Percentiles rank a stretch among this genome's conserved stretches.
Conservation (phyloP, 306 rosid species). For the Sesbania bispinosa region DNA sequence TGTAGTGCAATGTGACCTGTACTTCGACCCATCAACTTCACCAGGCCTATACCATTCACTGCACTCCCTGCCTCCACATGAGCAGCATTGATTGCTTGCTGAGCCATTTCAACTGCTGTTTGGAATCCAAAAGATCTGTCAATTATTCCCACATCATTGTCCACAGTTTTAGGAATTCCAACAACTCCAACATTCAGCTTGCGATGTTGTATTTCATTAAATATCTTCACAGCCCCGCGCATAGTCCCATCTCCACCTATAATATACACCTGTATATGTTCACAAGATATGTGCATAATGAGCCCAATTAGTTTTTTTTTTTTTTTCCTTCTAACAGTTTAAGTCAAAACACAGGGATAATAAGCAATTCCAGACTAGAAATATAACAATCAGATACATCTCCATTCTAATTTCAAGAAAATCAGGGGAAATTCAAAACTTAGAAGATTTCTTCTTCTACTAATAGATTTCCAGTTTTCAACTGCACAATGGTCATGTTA, state of each 20-base stretch:
- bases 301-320: neutral
- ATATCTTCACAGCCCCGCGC: slow-evolving; percentile 83
- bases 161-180: slow-evolving; percentile 92
- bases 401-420: neutral
- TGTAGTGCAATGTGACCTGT: slow-evolving; percentile 78
- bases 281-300: neutral
- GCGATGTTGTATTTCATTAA: slow-evolving; percentile 54
- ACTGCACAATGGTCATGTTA: neutral
- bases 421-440: neutral
- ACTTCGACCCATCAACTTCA: slow-evolving; percentile 88
- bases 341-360: neutral
- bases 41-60: slow-evolving; percentile 78
- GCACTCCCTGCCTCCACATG: slow-evolving; percentile 88
- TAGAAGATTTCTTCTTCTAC: neutral
- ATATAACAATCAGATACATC: neutral
- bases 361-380: neutral
- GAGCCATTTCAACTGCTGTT: slow-evolving; percentile 94
- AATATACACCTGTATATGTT: slow-evolving; percentile 58
- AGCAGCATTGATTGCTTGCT: slow-evolving; percentile 73
- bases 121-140: slow-evolving; percentile 87
- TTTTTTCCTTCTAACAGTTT: neutral
- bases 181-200: slow-evolving; percentile 49
- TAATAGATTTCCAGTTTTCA: neutral
- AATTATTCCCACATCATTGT: slow-evolving; percentile 79
- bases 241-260: slow-evolving; percentile 87